Conservation (phyloP, 2,329 filamentous ascomycete genomes). For the Leptographium radiaticola region DNA sequence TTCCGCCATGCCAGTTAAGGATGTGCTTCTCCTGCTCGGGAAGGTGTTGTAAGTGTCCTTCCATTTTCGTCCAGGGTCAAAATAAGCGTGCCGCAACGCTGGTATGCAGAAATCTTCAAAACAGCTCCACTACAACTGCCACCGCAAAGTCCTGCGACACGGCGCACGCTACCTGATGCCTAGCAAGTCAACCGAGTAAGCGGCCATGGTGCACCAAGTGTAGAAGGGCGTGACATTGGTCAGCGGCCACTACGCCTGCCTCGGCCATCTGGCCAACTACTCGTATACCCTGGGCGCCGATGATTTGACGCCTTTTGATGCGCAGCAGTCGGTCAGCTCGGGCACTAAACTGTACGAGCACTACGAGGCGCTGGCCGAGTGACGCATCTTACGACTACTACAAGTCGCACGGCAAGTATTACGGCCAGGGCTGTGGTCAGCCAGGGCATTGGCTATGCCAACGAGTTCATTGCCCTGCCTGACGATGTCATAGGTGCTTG, state of each 20-base stretch:
- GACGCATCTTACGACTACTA: conserved; percentile 70
- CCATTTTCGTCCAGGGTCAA: neutral
- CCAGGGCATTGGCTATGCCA: conserved; percentile 75
- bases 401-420: conserved; percentile 68
- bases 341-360: conserved; percentile 63
- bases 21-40: neutral
- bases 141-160: conserved; percentile 35
- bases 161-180: conserved; percentile 69
- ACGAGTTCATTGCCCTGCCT: conserved; percentile 75
- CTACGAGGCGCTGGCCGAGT: conserved; percentile 61
- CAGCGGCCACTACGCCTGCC: conserved; percentile 51
- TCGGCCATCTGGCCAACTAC: conserved; percentile 57
- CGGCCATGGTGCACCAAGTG: conserved; percentile 49
- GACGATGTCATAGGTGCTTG: conserved; percentile 51
- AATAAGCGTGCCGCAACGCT: neutral
- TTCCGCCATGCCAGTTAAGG: neutral
- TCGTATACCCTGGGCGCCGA: conserved; percentile 44
- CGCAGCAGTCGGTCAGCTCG: conserved; percentile 57
- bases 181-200: conserved; percentile 52
- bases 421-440: conserved; percentile 66
- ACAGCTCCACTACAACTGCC: neutral
- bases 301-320: conserved; percentile 48
- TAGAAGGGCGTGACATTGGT: conserved; percentile 44
- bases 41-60: neutral
- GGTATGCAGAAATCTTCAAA: neutral